Base-by-base conservation (phyloP, 495 filamentous ascomycete genomes). In the Hypoxylon intermedium region DNA sequence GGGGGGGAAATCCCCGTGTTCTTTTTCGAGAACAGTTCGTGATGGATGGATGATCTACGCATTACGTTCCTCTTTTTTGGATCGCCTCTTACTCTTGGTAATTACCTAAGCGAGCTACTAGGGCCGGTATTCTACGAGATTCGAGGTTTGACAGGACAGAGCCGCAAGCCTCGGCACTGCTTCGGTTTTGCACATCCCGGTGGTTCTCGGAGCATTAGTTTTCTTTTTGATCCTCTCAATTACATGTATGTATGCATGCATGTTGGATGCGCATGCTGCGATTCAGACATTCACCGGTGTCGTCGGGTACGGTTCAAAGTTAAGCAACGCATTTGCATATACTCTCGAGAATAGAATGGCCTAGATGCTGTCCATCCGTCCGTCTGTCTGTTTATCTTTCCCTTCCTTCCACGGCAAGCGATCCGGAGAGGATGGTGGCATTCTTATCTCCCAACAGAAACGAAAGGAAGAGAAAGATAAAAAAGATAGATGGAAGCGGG, bases 91-190 rank as follows among this genome's bases (percentile, higher is more conserved):
- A n/a, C n/a, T n/a, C 26, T 30, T 33, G 15, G 38, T 51, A 58
- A 15, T 44, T 42, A 9, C 24, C 9, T 13, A 46, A 53, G 34
- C 41, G 31, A 59, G 20, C 23, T 26, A 16, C 28, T 63, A 63
- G 53, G 42, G 37, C 41, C 53, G 60, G 60, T n/a, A n/a, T n/a
- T n/a, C n/a, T n/a, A 48, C 28, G 47, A 53, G 58, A 48, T 58
- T 59, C n/a, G n/a, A n/a, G n/a, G n/a, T n/a, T n/a, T n/a, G n/a
- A n/a, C n/a, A n/a, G n/a, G n/a, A 40, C 31, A 49, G 54, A 54
- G 54, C 54, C 60, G 60, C 49, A 64, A 49, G 24, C n/a, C 19
- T 41, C 54, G 60, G 48, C 38, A 42, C 53, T 43, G 60, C 30
- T 36, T 43, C 18, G 34, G 11, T 49, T 5, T 46, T 46, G 19